Evolutionary conservation across 129 eudicot genomes (phyloP).

Genomic region (Centaurea solstitialis): DNA sequence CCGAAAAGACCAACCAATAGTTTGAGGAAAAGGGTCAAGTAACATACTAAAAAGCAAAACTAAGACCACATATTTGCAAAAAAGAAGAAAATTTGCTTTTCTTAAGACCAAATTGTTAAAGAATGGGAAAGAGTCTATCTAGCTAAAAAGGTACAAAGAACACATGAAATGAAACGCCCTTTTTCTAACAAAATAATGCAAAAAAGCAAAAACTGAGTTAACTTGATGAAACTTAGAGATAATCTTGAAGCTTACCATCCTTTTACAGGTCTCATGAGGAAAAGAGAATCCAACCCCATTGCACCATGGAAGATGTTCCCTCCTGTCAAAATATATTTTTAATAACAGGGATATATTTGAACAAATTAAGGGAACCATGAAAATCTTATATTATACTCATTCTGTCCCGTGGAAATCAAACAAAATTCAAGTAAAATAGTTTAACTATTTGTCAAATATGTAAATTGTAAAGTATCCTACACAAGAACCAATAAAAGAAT

Average conservation of each 20-base stretch:
- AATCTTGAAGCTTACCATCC: constrained; percentile 74
- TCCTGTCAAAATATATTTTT: constrained; percentile 46
- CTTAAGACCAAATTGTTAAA: neutral
- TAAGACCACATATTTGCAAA: neutral
- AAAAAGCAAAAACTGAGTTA: neutral
- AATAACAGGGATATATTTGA: neutral
- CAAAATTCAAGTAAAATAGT: neutral
- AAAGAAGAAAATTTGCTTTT: neutral
- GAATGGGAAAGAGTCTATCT: neutral
- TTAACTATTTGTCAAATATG: neutral
- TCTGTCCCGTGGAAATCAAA: neutral
- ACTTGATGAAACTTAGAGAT: neutral
- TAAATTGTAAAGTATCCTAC: neutral
- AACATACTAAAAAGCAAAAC: neutral
- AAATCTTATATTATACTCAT: neutral
- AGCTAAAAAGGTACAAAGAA: neutral
- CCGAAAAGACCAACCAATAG: neutral
- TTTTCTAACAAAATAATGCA: neutral
- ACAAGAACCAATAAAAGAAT: neutral
- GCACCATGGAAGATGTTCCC: constrained; percentile 98
- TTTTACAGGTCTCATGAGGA: constrained; percentile 93
- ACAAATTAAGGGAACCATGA: neutral
- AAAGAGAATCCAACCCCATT: constrained; percentile 95
- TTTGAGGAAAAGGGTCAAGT: neutral
- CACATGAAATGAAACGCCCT: neutral